Evolutionary conservation across 805 yeast genomes (phyloP).

Genomic region (Ogataea glucozyma): DNA sequence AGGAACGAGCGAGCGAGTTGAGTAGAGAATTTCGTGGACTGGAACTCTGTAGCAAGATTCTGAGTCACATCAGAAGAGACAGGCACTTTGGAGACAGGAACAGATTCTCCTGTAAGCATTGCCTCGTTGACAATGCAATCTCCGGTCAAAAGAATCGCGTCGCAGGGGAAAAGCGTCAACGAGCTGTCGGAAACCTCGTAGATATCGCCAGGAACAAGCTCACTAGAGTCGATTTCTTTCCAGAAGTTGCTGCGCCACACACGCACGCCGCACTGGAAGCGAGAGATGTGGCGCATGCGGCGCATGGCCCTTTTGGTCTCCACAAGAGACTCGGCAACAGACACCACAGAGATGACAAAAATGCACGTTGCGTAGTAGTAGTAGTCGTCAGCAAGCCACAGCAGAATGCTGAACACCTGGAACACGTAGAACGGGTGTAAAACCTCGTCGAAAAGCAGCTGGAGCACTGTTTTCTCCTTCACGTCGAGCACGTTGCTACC

Average conservation of each 20-base stretch:
- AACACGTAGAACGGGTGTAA: constrained; percentile 94
- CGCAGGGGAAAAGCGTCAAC: constrained; percentile 77
- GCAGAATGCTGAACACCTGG: constrained; percentile 85
- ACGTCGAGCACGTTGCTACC: constrained; percentile 76
- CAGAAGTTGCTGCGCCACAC: constrained; percentile 93
- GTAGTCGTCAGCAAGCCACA: constrained; percentile 93
- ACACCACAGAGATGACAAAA: constrained; percentile 77
- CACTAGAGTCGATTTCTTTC: constrained; percentile 75
- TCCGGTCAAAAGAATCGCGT: constrained; percentile 81
- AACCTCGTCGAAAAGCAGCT: constrained; percentile 80
- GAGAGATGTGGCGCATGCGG: constrained; percentile 72
- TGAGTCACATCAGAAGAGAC: constrained; percentile 63
- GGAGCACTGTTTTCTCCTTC: constrained; percentile 64
- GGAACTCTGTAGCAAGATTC: constrained; percentile 57
- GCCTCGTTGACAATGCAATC: constrained; percentile 97
- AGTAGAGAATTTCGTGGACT: constrained; percentile 56
- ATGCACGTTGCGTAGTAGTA: constrained; percentile 94
- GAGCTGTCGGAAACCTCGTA: constrained; percentile 90
- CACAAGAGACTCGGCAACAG: constrained; percentile 76
- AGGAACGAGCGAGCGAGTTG: constrained; percentile 72
- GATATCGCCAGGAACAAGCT: constrained; percentile 93
- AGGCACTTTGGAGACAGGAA: constrained; percentile 83
- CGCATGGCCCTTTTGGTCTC: constrained; percentile 79
- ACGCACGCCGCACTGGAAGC: constrained; percentile 75
- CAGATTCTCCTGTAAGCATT: constrained; percentile 97